phyloP scores from a whole-genome alignment of 2,329 filamentous ascomycete species.

The Colletotrichum filicis region DNA sequence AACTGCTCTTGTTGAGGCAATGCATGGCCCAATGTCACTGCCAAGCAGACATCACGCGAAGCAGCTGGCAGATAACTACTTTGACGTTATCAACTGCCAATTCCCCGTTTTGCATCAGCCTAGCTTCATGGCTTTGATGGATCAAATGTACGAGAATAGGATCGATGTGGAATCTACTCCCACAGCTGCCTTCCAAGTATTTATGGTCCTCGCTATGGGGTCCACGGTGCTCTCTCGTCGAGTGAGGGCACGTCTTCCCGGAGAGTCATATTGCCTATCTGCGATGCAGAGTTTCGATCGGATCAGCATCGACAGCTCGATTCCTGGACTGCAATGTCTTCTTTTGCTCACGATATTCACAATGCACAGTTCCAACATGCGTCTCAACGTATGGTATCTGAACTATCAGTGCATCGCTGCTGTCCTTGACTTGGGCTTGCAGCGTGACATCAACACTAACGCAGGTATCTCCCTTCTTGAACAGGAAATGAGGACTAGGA shows the following conservation, averaged over 20 bases:
- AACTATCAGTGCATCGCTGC: slow-evolving; percentile 66
- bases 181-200: slow-evolving; percentile 56
- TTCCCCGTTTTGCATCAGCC: slow-evolving; percentile 62
- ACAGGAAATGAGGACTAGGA: slow-evolving; percentile 64
- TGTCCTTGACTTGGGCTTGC: slow-evolving; percentile 61
- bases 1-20: slow-evolving; percentile 44
- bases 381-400: slow-evolving; percentile 63
- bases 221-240: slow-evolving; percentile 56
- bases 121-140: slow-evolving; percentile 45
- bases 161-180: slow-evolving; percentile 39
- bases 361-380: slow-evolving; percentile 59
- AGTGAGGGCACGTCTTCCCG: slow-evolving; percentile 54
- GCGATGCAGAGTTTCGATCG: slow-evolving; percentile 59
- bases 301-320: slow-evolving; percentile 58
- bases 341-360: slow-evolving; percentile 59
- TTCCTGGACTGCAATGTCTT: slow-evolving; percentile 61
- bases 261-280: slow-evolving; percentile 59
- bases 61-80: slow-evolving; percentile 58
- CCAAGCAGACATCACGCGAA: slow-evolving; percentile 48
- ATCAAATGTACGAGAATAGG: slow-evolving; percentile 47
- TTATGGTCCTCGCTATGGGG: slow-evolving; percentile 64
- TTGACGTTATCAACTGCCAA: slow-evolving; percentile 57
- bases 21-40: slow-evolving; percentile 45
- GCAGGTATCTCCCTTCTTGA: slow-evolving; percentile 57
- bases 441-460: slow-evolving; percentile 56